Conservation (phyloP, 768 basidiomycete species). For the Auricularia auricula-judae region DNA sequence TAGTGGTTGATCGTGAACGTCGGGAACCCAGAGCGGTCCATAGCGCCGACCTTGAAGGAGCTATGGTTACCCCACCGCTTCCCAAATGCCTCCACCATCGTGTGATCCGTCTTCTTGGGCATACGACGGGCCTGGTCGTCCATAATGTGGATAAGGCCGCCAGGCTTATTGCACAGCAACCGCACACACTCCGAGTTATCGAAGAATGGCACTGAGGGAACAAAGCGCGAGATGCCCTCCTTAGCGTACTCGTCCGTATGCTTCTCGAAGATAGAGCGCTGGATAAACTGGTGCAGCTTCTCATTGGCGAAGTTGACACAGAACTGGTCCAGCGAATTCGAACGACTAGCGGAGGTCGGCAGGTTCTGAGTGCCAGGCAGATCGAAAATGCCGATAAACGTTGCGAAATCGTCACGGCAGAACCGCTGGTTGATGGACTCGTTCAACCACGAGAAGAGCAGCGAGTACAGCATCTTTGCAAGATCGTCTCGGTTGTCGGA, state of each 20-base stretch:
- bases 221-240: slow-evolving; percentile 64
- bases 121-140: slow-evolving; percentile 85
- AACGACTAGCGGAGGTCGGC: slow-evolving; percentile 44
- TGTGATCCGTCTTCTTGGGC: slow-evolving; percentile 84
- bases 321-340: slow-evolving; percentile 93
- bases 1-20: slow-evolving; percentile 90
- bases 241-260: slow-evolving; percentile 73
- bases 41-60: slow-evolving; percentile 72
- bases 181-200: slow-evolving; percentile 87
- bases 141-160: slow-evolving; percentile 93
- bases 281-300: slow-evolving; percentile 72
- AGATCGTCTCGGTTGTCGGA: slow-evolving; percentile 90
- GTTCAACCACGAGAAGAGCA: slow-evolving; percentile 93
- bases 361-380: slow-evolving; percentile 90
- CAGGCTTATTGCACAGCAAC: slow-evolving; percentile 74
- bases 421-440: slow-evolving; percentile 93
- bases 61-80: slow-evolving; percentile 94
- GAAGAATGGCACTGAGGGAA: slow-evolving; percentile 68
- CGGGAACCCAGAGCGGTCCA: slow-evolving; percentile 67
- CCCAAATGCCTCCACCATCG: slow-evolving; percentile 88
- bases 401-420: slow-evolving; percentile 84
- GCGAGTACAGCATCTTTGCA: slow-evolving; percentile 84
- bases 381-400: slow-evolving; percentile 90
- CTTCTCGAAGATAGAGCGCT: slow-evolving; percentile 68
- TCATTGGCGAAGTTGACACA: slow-evolving; percentile 96